Evolutionary conservation across 192 early-diverging fungal species (phyloP), one percentile per base, ranked within the genome.

Genomic region (Ambispora gerdemannii): DNA sequence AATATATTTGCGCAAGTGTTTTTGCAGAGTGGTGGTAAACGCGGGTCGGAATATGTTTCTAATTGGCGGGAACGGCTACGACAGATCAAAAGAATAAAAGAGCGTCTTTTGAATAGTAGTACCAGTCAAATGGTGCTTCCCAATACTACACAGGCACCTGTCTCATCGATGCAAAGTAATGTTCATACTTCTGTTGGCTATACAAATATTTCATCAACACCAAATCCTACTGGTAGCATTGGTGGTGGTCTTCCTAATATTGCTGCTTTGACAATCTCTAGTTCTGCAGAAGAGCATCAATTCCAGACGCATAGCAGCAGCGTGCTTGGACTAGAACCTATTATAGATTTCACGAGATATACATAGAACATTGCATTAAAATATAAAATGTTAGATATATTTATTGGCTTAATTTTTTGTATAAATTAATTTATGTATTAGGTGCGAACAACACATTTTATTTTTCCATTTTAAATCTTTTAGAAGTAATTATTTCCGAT

Each of bases 1-100:
- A 94, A 94, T 59, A 89, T 96, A 59, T 89, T 95, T 75, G 89
- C 95, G 35, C 90, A 98, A 68, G 88, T 96, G 6, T 95, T 90
- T 63, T 77, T 81, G 24, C 86, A 88, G 72, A 88, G 83, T 70
- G 81, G 84, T n/a, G 82, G 81, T 36, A 80, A 72, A 34, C 82
- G 86, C 51, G 74, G 78, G 33, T 83, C 79, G 3, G 89, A 91
- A 68, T 94, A 92, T 77, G 85, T 91, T n/a, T 92, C 92, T 27
- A 95, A 95, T 69, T 94, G 92, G 86, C 81, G 86, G 43, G 92
- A 93, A 62, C 84, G 97, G n/a, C 72, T 99, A 72, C 84, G 89
- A 50, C 92, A 94, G 69, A 95, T 99, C 77, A 95, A 93, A 76
- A 83, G 90, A 43, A 83, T 97, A 24, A 84, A 83, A 32, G 84